Evolutionary conservation across 2,329 filamentous ascomycete species (phyloP), one percentile per base, ranked within the genome.

Genomic region (Colletotrichum sp.): DNA sequence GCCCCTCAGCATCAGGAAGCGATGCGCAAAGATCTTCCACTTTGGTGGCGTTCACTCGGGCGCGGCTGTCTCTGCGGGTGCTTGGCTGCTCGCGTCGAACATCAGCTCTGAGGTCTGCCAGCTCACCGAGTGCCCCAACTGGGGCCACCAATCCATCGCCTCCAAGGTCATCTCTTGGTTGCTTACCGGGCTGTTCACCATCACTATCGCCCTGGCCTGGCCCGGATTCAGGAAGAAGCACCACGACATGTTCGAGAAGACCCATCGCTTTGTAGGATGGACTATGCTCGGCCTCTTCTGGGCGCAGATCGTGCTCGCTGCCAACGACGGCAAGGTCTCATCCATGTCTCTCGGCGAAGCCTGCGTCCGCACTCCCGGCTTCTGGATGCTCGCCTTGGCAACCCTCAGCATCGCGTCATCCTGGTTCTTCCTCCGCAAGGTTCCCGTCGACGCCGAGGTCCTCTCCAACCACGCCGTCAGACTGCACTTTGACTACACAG

Each of bases 391-490:
- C 18, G 79, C 90, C 16, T 81, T 91, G 57, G 92, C 92, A 55
- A 95, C 94, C 2, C 79, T 88, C 59, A 90, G 93, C 79, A 89
- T 96, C 77, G 86, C 93, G 43, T 91, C 93, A 60, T 94, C 95
- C 1, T 98, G 95, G 94, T 81, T 94, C 7, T 89, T 91, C 75
- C 90, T 97, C 30, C 91, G 94, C 69, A 92, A 90, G 79, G 92
- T 95, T 71, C 85, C 86, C 12, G 93, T 96, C 75, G 86, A 89
- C 18, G 87, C 93, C 8, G 92, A 95, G 80, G 86, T 89, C 3
- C 91, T 97, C 16, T 96, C 94, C 1, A 83, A 89, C 26, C 94
- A 96, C 84, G 94, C 94, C 48, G 86, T 95, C 26, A 91, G 93
- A 43, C 89, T 97, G 24, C 91, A 93, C 80, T 94, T 96, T 80